A percentile compares a stretch with the other conserved stretches of the same genome.
These are phyloP conservation scores for Bonnemaisonia californica DNA, from an alignment of 31 red algal genomes.

Conservation along the genomic window DNA sequence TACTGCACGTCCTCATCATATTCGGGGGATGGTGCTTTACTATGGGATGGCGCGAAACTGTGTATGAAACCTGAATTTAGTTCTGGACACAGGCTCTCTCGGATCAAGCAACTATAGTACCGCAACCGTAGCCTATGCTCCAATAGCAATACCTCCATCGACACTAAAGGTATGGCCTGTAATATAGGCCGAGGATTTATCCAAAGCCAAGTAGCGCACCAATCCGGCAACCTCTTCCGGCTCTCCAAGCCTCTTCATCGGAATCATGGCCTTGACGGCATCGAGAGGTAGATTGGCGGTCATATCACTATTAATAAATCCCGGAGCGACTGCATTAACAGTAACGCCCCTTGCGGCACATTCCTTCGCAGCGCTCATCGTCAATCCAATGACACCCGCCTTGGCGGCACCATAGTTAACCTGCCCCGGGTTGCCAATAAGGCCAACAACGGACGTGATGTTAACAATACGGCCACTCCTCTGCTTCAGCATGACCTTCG, in stretches of 20 bases:
- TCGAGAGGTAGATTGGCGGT: constrained; percentile 81
- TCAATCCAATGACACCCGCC: constrained; percentile 93
- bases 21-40: too few species aligned
- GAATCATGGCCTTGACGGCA: constrained; percentile 81
- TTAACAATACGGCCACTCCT: constrained; percentile 94
- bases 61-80: too few species aligned
- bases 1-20: too few species aligned
- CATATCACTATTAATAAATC: constrained; percentile 98
- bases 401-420: constrained; percentile 98
- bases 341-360: constrained; percentile 85
- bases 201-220: constrained; percentile 84
- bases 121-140: too few species aligned
- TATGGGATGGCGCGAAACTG: too few species aligned
- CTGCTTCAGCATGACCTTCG: constrained; percentile 96
- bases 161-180: constrained; percentile 86
- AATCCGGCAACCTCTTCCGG: constrained; percentile 92
- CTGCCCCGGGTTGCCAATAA: constrained; percentile 97
- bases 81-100: too few species aligned
- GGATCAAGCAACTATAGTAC: too few species aligned
- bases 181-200: constrained; percentile 79
- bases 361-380: constrained; percentile 90
- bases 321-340: constrained; percentile 96
- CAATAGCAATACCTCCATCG: constrained; percentile 95
- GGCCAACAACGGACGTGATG: constrained; percentile 91
- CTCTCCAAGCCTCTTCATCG: constrained; percentile 91